These are phyloP conservation scores for Coemansia erecta DNA, from an alignment of 192 early-diverging fungal genomes.

Conservation along the genomic window DNA sequence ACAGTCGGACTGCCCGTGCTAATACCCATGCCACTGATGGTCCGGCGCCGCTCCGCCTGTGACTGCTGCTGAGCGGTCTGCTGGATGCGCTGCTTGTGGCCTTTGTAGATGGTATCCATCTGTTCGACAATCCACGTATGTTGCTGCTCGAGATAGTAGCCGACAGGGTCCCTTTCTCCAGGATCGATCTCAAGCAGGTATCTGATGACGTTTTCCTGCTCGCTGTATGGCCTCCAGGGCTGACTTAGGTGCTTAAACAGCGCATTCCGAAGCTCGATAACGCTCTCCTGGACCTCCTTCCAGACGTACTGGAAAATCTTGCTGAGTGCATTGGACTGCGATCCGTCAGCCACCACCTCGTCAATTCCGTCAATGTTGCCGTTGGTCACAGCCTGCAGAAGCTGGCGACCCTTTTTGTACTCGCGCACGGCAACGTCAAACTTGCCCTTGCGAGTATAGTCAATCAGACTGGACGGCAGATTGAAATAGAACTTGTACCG, in stretches of 20 bases:
- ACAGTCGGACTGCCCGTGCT: background rate
- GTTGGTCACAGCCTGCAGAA: slow-evolving; percentile 62
- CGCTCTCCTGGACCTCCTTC: slow-evolving; percentile 84
- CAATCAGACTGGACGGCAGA: slow-evolving; percentile 82
- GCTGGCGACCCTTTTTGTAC: slow-evolving; percentile 91
- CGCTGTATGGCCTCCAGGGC: slow-evolving; percentile 74
- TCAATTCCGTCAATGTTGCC: slow-evolving; percentile 12
- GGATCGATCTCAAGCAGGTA: slow-evolving; percentile 59
- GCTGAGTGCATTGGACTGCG: slow-evolving; percentile 47
- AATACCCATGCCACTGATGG: slow-evolving; percentile 11
- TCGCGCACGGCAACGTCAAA: slow-evolving; percentile 90
- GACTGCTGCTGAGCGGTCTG: slow-evolving; percentile 20
- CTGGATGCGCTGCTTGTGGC: slow-evolving; percentile 52
- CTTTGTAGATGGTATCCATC: slow-evolving; percentile 66
- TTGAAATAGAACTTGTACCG: slow-evolving; percentile 97
- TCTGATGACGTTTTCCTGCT: slow-evolving; percentile 86
- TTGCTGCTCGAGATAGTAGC: slow-evolving; percentile 84
- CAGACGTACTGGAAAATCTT: slow-evolving; percentile 94
- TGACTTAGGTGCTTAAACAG: slow-evolving; percentile 76
- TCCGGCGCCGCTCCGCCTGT: slow-evolving; percentile 24
- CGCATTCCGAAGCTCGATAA: slow-evolving; percentile 67
- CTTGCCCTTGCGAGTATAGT: slow-evolving; percentile 80
- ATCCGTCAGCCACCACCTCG: slow-evolving; percentile 15
- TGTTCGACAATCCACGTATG: slow-evolving; percentile 82
- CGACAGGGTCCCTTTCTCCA: slow-evolving; percentile 83